Evolutionary conservation across 2,329 filamentous ascomycete species (phyloP).

Genomic region (Calonectria henricotiae): DNA sequence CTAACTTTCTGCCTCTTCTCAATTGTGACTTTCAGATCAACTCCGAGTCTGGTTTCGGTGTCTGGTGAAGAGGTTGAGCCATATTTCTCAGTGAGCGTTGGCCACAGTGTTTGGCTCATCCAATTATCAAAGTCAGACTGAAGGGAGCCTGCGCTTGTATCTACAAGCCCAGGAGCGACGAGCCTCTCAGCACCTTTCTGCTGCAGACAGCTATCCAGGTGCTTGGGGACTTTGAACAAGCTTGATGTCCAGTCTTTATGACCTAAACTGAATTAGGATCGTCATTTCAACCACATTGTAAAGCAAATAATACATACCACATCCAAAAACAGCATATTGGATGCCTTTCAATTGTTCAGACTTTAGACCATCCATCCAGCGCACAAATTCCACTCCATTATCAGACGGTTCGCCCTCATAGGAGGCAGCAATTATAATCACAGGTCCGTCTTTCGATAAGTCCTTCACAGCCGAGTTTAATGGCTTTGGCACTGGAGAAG

Average conservation of each 20-base stretch:
- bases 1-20: neutral
- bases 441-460: neutral
- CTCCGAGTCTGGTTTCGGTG: neutral
- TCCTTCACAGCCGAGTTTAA: neutral
- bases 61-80: neutral
- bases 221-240: constrained; percentile 9
- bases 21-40: neutral
- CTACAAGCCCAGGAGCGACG: neutral
- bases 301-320: neutral
- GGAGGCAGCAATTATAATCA: constrained; percentile 1
- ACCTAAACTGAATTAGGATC: neutral
- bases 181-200: neutral
- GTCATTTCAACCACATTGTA: fast-evolving
- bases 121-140: constrained; percentile 16
- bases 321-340: neutral
- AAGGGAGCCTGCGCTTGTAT: neutral
- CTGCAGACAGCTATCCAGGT: neutral
- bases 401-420: constrained; percentile 12
- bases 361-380: neutral
- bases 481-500: neutral
- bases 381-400: neutral
- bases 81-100: neutral
- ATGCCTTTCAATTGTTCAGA: neutral
- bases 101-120: constrained; percentile 11
- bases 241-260: constrained; percentile 16